Conservation (phyloP, 2,329 filamentous ascomycete genomes). For the Paecilomyces sp. region DNA sequence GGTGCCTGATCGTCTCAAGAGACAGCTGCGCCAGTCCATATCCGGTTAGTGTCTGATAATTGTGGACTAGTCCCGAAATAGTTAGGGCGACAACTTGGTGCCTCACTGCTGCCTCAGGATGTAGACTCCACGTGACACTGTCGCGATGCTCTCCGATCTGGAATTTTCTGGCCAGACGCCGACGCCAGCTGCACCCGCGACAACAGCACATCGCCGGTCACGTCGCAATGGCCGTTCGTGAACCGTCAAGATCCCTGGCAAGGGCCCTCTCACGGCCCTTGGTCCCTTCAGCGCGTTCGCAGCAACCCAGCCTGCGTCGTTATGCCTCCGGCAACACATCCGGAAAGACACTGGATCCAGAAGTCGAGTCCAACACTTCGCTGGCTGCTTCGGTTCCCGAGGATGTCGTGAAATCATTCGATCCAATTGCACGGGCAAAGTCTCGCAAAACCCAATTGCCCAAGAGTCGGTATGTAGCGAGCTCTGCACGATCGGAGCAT, state of each 20-base stretch:
- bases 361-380: constrained; percentile 44
- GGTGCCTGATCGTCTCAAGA: too few relatives aligned
- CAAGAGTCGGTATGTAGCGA: constrained; percentile 44
- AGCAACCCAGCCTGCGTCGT: constrained; percentile 31
- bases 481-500: constrained; percentile 1
- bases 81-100: too few relatives aligned
- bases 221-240: constrained; percentile 31
- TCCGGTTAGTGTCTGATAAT: neutral
- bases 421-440: constrained; percentile 43
- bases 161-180: constrained; percentile 1
- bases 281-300: constrained; percentile 21
- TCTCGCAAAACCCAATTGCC: constrained; percentile 39
- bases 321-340: constrained; percentile 40
- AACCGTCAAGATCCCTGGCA: constrained; percentile 31
- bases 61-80: neutral
- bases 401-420: constrained; percentile 40
- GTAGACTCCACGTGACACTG: neutral
- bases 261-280: constrained; percentile 30
- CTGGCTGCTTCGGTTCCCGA: constrained; percentile 31
- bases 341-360: constrained; percentile 24
- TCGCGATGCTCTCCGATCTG: neutral
- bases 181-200: constrained; percentile 10
- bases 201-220: constrained; percentile 5
- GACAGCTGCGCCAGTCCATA: neutral
- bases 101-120: neutral